A percentile compares a stretch with the other conserved stretches of the same genome.
Conservation (phyloP, 2,329 filamentous ascomycete species). For the Colletotrichum sp. region DNA sequence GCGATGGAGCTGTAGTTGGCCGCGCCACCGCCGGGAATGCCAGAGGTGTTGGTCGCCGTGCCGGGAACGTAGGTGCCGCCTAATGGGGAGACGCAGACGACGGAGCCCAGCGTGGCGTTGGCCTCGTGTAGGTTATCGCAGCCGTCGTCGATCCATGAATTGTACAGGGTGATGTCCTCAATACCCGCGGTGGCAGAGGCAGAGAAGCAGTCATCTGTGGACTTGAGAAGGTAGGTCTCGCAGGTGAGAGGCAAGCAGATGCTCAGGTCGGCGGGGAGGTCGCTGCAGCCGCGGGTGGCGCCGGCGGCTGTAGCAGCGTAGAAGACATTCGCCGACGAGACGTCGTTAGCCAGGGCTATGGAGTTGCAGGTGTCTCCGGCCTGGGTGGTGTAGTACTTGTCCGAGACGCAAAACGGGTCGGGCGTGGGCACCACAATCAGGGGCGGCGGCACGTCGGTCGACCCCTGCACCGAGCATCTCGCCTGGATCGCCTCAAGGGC, state of each 20-base stretch:
- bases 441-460: too few relatives aligned
- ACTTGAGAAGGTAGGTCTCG: background rate
- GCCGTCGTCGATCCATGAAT: background rate
- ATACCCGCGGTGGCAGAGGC: background rate
- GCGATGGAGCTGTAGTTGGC: background rate
- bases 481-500: background rate
- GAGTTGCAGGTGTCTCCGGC: background rate
- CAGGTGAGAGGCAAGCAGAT: background rate
- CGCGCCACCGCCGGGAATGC: background rate
- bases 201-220: background rate
- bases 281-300: background rate
- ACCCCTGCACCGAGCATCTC: background rate
- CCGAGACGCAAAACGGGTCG: background rate
- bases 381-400: too few relatives aligned
- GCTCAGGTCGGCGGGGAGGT: background rate
- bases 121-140: background rate
- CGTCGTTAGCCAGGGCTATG: background rate
- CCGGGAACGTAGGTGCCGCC: background rate
- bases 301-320: background rate
- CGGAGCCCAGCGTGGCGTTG: background rate
- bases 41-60: background rate
- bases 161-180: background rate
- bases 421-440: background rate
- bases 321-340: background rate
- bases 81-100: background rate